Percentiles rank a stretch among this genome's conserved stretches.
These are phyloP conservation scores for Metarhizium sp. DNA, from an alignment of 2,329 filamentous ascomycete genomes.

Conservation along the genomic window DNA sequence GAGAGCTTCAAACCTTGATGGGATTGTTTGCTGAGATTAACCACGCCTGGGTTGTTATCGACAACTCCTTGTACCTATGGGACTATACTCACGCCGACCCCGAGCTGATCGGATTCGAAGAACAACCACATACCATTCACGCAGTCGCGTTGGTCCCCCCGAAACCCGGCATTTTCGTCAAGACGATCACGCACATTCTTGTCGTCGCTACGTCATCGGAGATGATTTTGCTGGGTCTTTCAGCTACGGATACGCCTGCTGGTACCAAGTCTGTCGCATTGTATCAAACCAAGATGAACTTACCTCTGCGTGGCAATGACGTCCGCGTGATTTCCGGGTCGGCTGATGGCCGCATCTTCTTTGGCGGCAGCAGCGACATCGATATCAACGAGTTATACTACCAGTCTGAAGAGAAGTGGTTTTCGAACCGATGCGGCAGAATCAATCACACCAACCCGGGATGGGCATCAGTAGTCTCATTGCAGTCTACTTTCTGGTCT, in stretches of 20 bases:
- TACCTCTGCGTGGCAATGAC: constrained; percentile 65
- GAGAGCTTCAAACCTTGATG: constrained; percentile 84
- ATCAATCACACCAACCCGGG: constrained; percentile 77
- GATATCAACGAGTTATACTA: constrained; percentile 93
- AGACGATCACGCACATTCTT: constrained; percentile 76
- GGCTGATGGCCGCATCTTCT: constrained; percentile 84
- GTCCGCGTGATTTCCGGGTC: constrained; percentile 75
- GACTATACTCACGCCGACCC: constrained; percentile 92
- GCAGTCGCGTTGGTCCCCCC: constrained; percentile 83
- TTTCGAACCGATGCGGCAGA: constrained; percentile 77
- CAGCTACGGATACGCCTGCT: constrained; percentile 53
- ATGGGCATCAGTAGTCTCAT: constrained; percentile 53
- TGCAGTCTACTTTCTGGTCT: constrained; percentile 41
- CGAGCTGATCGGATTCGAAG: constrained; percentile 85
- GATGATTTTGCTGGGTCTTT: constrained; percentile 79
- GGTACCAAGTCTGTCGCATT: constrained; percentile 67
- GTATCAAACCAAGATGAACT: constrained; percentile 81
- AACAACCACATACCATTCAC: constrained; percentile 79
- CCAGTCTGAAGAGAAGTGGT: constrained; percentile 96
- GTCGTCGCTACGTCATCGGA: constrained; percentile 82
- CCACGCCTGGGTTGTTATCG: constrained; percentile 91
- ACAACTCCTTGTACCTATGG: constrained; percentile 95
- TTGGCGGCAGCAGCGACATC: constrained; percentile 68
- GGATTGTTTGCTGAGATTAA: constrained; percentile 91
- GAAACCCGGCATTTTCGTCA: constrained; percentile 78